Evolutionary conservation across 768 basidiomycete species (phyloP).

Genomic region (Leccinum variicolor): DNA sequence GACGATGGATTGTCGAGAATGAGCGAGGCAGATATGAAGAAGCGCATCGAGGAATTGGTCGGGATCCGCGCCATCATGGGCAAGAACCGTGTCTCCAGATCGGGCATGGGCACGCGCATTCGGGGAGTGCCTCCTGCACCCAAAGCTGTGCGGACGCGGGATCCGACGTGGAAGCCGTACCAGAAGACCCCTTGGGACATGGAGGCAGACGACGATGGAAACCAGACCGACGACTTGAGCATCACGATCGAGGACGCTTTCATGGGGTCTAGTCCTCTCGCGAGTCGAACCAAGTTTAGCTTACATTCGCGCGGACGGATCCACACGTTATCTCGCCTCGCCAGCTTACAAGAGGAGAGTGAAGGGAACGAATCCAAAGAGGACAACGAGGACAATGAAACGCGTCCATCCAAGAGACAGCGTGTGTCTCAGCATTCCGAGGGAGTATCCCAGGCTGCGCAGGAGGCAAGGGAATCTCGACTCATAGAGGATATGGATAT

Average conservation of each 20-base stretch:
- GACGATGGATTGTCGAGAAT: constrained; percentile 23
- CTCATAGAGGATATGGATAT: constrained; percentile 27
- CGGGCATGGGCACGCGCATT: constrained; percentile 9
- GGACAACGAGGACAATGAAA: constrained; percentile 3
- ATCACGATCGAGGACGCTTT: constrained; percentile 15
- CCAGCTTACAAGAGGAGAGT: constrained; percentile 27
- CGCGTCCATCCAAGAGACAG: constrained; percentile 22
- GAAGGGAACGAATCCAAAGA: constrained; percentile 18
- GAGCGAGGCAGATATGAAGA: constrained; percentile 45
- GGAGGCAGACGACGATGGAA: constrained; percentile 14
- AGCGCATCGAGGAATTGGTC: constrained; percentile 57
- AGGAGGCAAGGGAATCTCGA: constrained; percentile 11
- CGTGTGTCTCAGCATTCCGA: constrained; percentile 5
- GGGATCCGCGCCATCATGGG: constrained; percentile 42
- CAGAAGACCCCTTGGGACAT: constrained; percentile 26
- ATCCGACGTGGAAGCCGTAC: constrained; percentile 14
- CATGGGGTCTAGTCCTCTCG: constrained; percentile 27
- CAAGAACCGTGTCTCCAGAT: constrained; percentile 25
- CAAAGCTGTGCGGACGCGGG: constrained; percentile 25
- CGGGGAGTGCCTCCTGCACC: constrained; percentile 31
- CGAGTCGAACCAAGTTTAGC: constrained; percentile 14
- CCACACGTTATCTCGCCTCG: constrained; percentile 10
- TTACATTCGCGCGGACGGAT: constrained; percentile 6
- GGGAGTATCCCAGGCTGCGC: background rate
- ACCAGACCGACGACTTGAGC: constrained; percentile 3